Base-by-base conservation (phyloP, 257 asterid genomes). In the Nemophila menziesii region DNA sequence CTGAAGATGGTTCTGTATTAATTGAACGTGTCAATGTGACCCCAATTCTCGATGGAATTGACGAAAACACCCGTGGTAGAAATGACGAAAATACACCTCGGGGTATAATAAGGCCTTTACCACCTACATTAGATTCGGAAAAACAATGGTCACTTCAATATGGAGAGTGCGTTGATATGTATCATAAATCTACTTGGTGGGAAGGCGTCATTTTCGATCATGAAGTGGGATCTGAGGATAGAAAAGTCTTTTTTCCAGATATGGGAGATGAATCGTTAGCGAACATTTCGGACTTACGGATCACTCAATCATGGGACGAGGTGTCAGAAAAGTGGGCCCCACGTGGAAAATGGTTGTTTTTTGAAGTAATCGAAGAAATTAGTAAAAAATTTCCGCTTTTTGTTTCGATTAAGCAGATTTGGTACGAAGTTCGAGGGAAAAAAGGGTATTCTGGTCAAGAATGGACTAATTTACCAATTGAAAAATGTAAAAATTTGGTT, bases 151-250 rank as follows among this genome's bases (percentile, higher is more conserved):
- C 16, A 42, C 69, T 62, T 26, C 79, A 34, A 39, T 82, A 82
- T 44, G 94, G 92, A 19, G 72, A 64, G 5, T 82, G 92, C 54
- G 84, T 76, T 4, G 94, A 82, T 54, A 14, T 62, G 44, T 61
- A 52, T 34, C 51, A 65, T 16, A 50, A 52, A 52, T 84, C 75
- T 52, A 84, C 87, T 3, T 82, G 92, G 94, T 82, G 94, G 94
- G 94, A 82, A 64, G 94, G 94, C 45, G 94, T 82, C 43, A 36
- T 82, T 39, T 66, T 82, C 44, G 92, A 82, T 58, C 66, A 43
- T n/a, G 67, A 62, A 39, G 74, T 71, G 27, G 82, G 76, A 17
- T 22, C 55, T 12, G 55, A 56, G 43, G 44, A 26, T 8, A 48
- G 87, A 20, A 71, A 71, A 17, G 54, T 82, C 46, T 79, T 76